These are phyloP conservation scores for Delonix regia DNA, from an alignment of 306 rosid genomes.

Conservation along the genomic window DNA sequence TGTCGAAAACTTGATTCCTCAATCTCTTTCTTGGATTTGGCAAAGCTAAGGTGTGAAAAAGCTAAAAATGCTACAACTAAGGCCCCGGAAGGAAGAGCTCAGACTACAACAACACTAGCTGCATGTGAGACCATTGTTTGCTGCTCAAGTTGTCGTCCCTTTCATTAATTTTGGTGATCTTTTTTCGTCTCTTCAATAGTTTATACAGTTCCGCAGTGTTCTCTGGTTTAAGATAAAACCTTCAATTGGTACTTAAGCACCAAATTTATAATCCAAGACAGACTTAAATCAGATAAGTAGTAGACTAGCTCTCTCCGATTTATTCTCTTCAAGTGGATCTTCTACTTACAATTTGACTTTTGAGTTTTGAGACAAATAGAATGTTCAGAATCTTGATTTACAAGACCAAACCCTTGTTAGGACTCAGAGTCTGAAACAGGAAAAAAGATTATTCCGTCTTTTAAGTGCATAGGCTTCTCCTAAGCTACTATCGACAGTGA, in stretches of 20 bases:
- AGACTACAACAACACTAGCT: background rate
- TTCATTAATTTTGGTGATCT: background rate
- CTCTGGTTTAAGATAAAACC: background rate
- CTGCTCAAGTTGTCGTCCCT: too few relatives aligned
- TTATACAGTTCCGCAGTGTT: background rate
- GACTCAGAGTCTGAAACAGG: too few relatives aligned
- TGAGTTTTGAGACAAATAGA: background rate
- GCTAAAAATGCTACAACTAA: background rate
- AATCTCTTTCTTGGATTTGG: conserved; percentile 3
- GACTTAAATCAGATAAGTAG: background rate
- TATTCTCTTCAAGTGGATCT: background rate
- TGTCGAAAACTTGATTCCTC: background rate
- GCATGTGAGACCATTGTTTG: background rate
- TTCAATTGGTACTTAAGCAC: background rate
- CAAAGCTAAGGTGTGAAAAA: background rate
- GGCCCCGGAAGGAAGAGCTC: background rate
- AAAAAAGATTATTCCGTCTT: too few relatives aligned
- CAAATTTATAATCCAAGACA: background rate
- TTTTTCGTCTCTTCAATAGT: background rate
- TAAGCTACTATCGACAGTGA: too few relatives aligned
- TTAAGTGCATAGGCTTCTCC: too few relatives aligned
- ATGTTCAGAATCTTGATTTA: background rate
- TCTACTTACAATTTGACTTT: background rate
- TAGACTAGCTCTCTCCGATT: background rate
- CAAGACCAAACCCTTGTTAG: background rate